Evolutionary conservation across 305 asterid genomes (phyloP).

Genomic region (Rubia tinctorum): DNA sequence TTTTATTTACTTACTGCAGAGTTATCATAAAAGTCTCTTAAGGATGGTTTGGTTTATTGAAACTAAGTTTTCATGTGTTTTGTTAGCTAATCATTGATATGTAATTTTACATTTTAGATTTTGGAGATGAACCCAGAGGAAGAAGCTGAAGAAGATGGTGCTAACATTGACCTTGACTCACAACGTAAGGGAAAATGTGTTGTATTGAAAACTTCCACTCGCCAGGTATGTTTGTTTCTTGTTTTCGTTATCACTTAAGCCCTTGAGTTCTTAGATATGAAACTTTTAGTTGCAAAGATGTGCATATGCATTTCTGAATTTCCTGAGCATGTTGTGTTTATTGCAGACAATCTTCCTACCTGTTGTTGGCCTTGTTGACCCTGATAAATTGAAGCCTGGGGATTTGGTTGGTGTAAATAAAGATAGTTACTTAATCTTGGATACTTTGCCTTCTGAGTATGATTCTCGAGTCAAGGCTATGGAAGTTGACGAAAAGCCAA

Average conservation of each 20-base stretch:
- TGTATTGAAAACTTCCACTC: slow-evolving; percentile 91
- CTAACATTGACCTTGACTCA: slow-evolving; percentile 93
- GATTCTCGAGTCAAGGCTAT: slow-evolving; percentile 98
- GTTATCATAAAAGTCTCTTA: not conserved
- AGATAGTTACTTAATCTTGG: slow-evolving; percentile 89
- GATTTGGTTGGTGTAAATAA: slow-evolving; percentile 95
- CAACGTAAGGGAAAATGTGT: slow-evolving; percentile 96
- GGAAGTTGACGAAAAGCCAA: slow-evolving; percentile 99
- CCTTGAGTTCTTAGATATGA: not conserved
- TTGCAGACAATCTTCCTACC: slow-evolving; percentile 90
- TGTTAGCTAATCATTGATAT: not conserved
- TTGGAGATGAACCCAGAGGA: slow-evolving; percentile 99
- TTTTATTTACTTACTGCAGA: not conserved
- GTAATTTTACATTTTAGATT: slow-evolving; percentile 37
- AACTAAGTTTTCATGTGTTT: not conserved
- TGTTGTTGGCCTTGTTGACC: slow-evolving; percentile 88
- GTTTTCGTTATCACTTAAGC: not conserved
- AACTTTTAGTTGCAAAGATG: not conserved
- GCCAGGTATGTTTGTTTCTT: slow-evolving; percentile 56
- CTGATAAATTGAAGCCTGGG: slow-evolving; percentile 81
- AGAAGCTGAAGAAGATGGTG: slow-evolving; percentile 98
- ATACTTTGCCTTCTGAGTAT: slow-evolving; percentile 93
- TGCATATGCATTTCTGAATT: not conserved
- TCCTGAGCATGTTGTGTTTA: slow-evolving; percentile 7
- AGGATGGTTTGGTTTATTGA: not conserved